These are phyloP conservation scores for Chloris gayana DNA, from an alignment of 176 grass and related monocot genomes.

Conservation along the genomic window DNA sequence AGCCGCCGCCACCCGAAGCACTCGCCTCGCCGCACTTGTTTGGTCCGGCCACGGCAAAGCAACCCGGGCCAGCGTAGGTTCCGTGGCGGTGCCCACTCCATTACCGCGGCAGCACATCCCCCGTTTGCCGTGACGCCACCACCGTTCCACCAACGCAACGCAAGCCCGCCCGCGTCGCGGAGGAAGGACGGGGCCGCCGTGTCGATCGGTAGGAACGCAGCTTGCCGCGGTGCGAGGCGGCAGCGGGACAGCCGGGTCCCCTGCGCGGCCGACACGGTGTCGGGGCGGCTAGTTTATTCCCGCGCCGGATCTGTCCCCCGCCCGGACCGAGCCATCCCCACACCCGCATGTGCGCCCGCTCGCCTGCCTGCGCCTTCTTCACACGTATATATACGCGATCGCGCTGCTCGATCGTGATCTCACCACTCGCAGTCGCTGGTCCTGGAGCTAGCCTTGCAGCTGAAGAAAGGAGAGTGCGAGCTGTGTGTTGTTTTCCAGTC, in stretches of 20 bases:
- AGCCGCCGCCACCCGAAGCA: background rate
- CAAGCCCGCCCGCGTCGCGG: background rate
- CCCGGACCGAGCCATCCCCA: background rate
- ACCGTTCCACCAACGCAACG: background rate
- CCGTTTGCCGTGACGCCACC: background rate
- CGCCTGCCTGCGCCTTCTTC: background rate
- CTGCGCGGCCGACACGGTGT: constrained; percentile 55
- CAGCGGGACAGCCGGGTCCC: constrained; percentile 44
- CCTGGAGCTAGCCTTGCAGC: too few species aligned
- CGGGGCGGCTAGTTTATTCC: constrained; percentile 9
- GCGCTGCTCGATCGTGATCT: background rate
- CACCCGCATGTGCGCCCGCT: background rate
- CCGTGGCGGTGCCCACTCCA: background rate
- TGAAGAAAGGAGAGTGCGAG: too few species aligned
- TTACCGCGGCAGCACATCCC: constrained; percentile 15
- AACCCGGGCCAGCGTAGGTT: too few species aligned
- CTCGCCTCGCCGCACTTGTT: too few species aligned
- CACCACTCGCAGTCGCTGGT: too few species aligned
- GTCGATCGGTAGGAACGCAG: too few species aligned
- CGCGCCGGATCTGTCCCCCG: background rate
- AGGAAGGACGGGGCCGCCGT: too few species aligned
- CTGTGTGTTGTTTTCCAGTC: background rate
- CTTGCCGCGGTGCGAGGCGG: background rate
- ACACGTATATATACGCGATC: constrained; percentile 22
- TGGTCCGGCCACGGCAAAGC: background rate